These are phyloP conservation scores for Candida silvicultrix DNA, from an alignment of 805 yeast genomes.

Conservation along the genomic window DNA sequence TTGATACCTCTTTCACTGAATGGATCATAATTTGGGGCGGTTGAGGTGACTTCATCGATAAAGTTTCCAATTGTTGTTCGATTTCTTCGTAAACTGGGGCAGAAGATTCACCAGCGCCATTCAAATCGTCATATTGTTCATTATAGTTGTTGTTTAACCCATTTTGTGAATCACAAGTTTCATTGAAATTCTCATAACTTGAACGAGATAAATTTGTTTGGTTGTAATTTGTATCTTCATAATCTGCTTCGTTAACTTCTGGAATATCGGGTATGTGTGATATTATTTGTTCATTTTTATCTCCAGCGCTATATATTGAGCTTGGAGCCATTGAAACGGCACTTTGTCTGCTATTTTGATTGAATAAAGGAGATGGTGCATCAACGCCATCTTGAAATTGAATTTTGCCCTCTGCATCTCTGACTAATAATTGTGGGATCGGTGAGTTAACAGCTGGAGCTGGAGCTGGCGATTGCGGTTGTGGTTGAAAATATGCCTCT, in stretches of 20 bases:
- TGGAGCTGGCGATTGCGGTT: background rate
- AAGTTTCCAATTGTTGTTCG: constrained; percentile 12
- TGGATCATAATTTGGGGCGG: constrained; percentile 10
- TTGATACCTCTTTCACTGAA: constrained; percentile 10
- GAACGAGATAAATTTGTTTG: no score
- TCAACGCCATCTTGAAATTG: background rate
- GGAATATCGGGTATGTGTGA: background rate
- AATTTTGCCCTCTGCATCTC: background rate
- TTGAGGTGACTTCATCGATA: constrained; percentile 7
- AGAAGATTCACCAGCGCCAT: constrained; percentile 1
- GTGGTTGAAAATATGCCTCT: background rate
- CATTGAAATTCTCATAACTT: background rate
- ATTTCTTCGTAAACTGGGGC: constrained; percentile 13
- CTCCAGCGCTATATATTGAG: background rate
- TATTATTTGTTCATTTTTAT: background rate
- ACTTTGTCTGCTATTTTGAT: background rate
- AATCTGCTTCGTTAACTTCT: background rate
- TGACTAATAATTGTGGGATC: background rate
- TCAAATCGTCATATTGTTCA: background rate
- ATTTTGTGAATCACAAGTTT: background rate
- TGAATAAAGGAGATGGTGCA: background rate
- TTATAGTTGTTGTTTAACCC: background rate
- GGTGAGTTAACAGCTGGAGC: background rate
- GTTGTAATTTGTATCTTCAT: background rate
- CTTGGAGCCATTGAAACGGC: constrained; percentile 1